Percentiles rank a stretch among this genome's conserved stretches.
phyloP scores from a whole-genome alignment of 2,329 filamentous ascomycete genomes.

The Coccinonectria pachysandricola region DNA sequence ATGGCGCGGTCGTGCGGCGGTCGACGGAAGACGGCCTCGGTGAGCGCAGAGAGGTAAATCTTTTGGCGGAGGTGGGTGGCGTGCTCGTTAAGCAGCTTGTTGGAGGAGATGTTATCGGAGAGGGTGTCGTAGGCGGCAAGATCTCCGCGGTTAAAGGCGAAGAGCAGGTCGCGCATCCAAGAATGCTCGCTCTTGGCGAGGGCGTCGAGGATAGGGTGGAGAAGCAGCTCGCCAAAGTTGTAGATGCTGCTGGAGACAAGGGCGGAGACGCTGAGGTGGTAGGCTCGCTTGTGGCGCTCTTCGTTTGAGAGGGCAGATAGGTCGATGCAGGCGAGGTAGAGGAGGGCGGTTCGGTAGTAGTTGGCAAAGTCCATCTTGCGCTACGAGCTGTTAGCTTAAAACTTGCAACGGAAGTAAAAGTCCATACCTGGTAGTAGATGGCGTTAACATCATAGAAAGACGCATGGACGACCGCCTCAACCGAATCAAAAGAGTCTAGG shows the following conservation, averaged over 20 bases:
- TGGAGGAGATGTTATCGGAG: constrained; percentile 68
- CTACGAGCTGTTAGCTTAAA: too few relatives aligned
- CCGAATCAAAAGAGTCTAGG: constrained; percentile 84
- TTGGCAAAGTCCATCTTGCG: constrained; percentile 83
- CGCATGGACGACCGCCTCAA: constrained; percentile 91
- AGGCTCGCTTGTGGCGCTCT: constrained; percentile 75
- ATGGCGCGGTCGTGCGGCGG: constrained; percentile 93
- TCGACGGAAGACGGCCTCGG: constrained; percentile 90
- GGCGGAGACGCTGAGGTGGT: constrained; percentile 86
- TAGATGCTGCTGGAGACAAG: constrained; percentile 93
- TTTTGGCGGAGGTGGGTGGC: constrained; percentile 85
- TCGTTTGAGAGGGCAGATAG: constrained; percentile 59
- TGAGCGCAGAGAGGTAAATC: constrained; percentile 92
- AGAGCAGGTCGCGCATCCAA: constrained; percentile 92
- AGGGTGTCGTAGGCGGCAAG: constrained; percentile 78
- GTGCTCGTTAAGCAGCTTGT: constrained; percentile 70
- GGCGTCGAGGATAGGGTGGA: constrained; percentile 89
- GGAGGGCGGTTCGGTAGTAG: constrained; percentile 94
- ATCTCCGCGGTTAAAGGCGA: constrained; percentile 95
- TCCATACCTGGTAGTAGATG: constrained; percentile 71
- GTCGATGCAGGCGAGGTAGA: constrained; percentile 95
- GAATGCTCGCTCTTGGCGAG: constrained; percentile 58
- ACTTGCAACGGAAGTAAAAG: constrained; percentile 3
- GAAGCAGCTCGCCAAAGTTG: constrained; percentile 97
- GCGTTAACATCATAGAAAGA: constrained; percentile 94